These are phyloP conservation scores for Backusella psychrophila DNA, from an alignment of 192 early-diverging fungal genomes.

Conservation along the genomic window DNA sequence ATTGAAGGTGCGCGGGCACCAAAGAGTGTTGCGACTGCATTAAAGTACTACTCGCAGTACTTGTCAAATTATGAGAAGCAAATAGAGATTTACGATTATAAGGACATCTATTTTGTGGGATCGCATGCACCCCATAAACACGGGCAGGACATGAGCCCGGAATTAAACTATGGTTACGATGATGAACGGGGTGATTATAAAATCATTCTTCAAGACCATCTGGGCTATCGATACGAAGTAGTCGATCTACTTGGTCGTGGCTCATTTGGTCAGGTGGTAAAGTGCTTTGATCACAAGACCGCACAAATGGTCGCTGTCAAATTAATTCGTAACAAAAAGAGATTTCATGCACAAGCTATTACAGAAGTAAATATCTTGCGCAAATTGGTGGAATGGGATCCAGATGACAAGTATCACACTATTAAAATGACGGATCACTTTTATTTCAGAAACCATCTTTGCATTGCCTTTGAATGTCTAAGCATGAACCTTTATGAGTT, in stretches of 20 bases:
- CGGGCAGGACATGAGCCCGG: neutral
- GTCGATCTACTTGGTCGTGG: conserved; percentile 86
- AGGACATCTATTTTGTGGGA: conserved; percentile 14
- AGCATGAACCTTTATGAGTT: conserved; percentile 94
- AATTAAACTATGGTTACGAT: conserved; percentile 45
- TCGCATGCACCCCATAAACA: conserved; percentile 5
- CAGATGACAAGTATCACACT: conserved; percentile 66
- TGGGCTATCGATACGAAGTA: conserved; percentile 88
- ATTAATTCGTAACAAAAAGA: conserved; percentile 91
- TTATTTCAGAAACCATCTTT: conserved; percentile 91
- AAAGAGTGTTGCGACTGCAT: conserved; percentile 32
- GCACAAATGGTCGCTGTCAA: conserved; percentile 84
- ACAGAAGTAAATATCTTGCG: conserved; percentile 91
- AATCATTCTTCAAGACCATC: conserved; percentile 82
- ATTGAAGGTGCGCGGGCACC: neutral
- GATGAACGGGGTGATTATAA: conserved; percentile 92
- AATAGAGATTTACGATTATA: conserved; percentile 20
- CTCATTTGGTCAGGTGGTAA: conserved; percentile 92
- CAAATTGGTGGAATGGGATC: conserved; percentile 73
- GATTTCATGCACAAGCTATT: conserved; percentile 90
- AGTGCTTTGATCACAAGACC: conserved; percentile 88
- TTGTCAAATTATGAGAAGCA: conserved; percentile 82
- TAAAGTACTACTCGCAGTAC: conserved; percentile 63
- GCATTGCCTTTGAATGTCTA: conserved; percentile 89
- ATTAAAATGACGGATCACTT: conserved; percentile 88